phyloP scores from a whole-genome alignment of 2,329 filamentous ascomycete species.

The Venturia carpophila region DNA sequence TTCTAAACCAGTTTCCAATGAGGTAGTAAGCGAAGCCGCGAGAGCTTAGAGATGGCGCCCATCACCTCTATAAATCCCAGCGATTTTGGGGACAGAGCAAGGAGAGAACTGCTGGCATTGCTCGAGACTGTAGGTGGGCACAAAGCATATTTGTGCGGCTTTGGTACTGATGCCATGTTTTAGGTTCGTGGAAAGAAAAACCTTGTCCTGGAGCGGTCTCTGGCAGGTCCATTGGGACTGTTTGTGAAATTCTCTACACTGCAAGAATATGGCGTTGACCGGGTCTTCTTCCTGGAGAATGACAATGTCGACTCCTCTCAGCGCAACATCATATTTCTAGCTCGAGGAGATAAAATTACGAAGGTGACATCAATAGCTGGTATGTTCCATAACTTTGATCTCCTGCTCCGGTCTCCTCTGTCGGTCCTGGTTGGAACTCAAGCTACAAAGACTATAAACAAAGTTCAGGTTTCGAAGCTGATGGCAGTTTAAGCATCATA shows the following conservation, averaged over 20 bases:
- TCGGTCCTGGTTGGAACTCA: too few species aligned
- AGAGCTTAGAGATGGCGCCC: constrained; percentile 17
- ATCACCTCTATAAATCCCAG: constrained; percentile 58
- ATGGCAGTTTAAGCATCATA: too few species aligned
- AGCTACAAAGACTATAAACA: too few species aligned
- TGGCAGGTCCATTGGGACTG: constrained; percentile 82
- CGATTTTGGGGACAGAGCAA: constrained; percentile 71
- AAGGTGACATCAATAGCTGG: constrained; percentile 82
- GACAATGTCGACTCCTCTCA: constrained; percentile 90
- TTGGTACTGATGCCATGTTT: constrained; percentile 10
- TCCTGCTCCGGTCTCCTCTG: too few species aligned
- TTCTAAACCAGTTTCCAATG: neutral
- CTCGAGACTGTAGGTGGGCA: constrained; percentile 80
- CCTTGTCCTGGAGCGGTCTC: constrained; percentile 80
- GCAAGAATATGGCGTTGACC: constrained; percentile 96
- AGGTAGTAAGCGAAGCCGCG: constrained; percentile 1
- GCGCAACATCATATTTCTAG: constrained; percentile 89
- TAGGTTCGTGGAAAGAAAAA: constrained; percentile 99
- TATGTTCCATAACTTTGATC: constrained; percentile 36
- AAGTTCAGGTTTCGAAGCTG: too few species aligned
- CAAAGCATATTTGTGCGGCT: constrained; percentile 16
- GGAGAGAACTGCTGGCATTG: constrained; percentile 81
- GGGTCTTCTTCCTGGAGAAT: constrained; percentile 95
- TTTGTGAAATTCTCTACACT: constrained; percentile 93
- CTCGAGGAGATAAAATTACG: constrained; percentile 78